phyloP scores from a whole-genome alignment of 345 rosid species.

The Erysimum cheiranthoides region DNA sequence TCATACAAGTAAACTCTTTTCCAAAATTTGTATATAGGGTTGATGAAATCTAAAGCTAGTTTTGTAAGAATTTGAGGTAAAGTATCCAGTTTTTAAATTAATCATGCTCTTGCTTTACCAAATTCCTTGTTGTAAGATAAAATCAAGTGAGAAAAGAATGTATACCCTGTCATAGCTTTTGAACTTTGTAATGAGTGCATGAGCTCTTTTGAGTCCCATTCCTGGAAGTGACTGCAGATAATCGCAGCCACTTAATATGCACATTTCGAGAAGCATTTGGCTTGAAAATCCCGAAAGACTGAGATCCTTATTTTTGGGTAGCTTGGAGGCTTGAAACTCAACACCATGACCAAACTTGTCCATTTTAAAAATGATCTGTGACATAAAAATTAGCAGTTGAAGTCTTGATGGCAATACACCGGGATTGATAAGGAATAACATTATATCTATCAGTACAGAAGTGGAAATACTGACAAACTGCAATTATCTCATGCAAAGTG shows the following conservation, averaged over 20 bases:
- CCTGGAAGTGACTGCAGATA: conserved; percentile 92
- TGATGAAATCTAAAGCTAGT: conserved; percentile 26
- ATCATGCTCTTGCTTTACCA: neutral
- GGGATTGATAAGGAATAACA: conserved; percentile 2
- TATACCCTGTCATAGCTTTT: conserved; percentile 80
- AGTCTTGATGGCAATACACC: neutral
- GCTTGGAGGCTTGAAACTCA: conserved; percentile 74
- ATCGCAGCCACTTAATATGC: conserved; percentile 98
- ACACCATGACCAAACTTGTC: conserved; percentile 96
- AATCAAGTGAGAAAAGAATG: conserved; percentile 33
- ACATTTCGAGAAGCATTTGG: conserved; percentile 95
- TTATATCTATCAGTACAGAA: conserved; percentile 2
- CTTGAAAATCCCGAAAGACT: conserved; percentile 74
- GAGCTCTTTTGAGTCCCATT: conserved; percentile 95
- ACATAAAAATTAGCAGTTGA: neutral
- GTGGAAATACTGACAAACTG: conserved; percentile 11
- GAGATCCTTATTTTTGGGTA: conserved; percentile 69
- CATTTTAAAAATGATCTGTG: conserved; percentile 89
- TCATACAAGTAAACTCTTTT: neutral
- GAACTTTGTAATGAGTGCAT: conserved; percentile 78
- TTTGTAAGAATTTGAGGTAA: neutral
- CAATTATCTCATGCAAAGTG: conserved; percentile 18
- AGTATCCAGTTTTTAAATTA: neutral
- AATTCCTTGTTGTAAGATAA: conserved; percentile 14
- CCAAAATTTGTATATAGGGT: neutral